A percentile compares a stretch with the other conserved stretches of the same genome.
These are phyloP conservation scores for Colletotrichum shisoi DNA, from an alignment of 2,329 filamentous ascomycete species.

Conservation along the genomic window DNA sequence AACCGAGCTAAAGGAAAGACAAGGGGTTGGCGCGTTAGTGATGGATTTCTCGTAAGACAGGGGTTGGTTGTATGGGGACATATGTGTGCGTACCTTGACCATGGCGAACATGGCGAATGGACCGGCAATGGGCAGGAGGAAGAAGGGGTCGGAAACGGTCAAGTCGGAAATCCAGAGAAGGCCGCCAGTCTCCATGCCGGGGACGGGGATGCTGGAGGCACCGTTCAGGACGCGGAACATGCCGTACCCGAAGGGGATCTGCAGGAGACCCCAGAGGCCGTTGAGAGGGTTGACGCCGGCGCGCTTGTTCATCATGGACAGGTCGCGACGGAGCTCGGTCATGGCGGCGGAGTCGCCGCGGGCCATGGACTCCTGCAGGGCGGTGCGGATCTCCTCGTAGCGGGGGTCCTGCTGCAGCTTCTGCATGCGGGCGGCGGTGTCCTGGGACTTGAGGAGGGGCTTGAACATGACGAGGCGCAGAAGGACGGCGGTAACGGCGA, in stretches of 20 bases:
- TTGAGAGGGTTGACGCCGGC: constrained; percentile 48
- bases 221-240: constrained; percentile 78
- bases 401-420: constrained; percentile 63
- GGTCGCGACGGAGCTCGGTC: constrained; percentile 49
- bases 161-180: constrained; percentile 82
- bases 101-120: constrained; percentile 64
- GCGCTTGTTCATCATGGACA: constrained; percentile 51
- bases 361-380: constrained; percentile 60
- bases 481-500: constrained; percentile 69
- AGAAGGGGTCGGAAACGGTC: constrained; percentile 78
- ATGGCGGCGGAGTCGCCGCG: constrained; percentile 64
- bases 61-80: background rate
- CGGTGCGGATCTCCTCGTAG: constrained; percentile 53
- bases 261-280: constrained; percentile 52
- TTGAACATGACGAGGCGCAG: constrained; percentile 73
- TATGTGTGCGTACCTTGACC: constrained; percentile 57
- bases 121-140: constrained; percentile 72
- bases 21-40: constrained; percentile 36
- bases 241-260: constrained; percentile 77
- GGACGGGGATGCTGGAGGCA: constrained; percentile 82
- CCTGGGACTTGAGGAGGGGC: constrained; percentile 68
- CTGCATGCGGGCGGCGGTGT: constrained; percentile 69
- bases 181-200: constrained; percentile 74
- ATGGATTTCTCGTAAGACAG: background rate
- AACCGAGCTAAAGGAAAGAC: constrained; percentile 47